phyloP scores from a whole-genome alignment of 768 basidiomycete genomes.

The Trametes meyenii region DNA sequence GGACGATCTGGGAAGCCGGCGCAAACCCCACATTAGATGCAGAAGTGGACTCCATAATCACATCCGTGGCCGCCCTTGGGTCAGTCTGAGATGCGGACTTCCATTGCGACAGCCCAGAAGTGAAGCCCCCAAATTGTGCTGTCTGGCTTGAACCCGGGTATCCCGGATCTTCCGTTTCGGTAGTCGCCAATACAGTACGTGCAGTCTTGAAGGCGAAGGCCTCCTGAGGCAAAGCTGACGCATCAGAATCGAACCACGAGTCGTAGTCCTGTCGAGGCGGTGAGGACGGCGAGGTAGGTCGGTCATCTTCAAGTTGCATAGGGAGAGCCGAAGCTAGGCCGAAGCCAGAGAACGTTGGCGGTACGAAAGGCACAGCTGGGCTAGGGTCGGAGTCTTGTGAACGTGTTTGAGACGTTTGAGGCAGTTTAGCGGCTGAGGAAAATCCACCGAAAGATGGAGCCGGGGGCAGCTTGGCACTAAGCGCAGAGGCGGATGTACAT shows the following conservation, averaged over 20 bases:
- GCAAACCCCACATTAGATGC: background rate
- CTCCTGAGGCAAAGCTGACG: constrained; percentile 5
- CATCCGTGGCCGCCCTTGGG: background rate
- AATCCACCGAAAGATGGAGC: constrained; percentile 1
- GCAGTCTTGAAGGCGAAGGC: constrained; percentile 18
- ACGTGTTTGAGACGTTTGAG: background rate
- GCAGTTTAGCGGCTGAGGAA: constrained; percentile 1
- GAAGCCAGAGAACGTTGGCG: constrained; percentile 2
- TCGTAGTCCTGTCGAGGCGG: constrained; percentile 21
- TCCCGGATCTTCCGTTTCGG: background rate
- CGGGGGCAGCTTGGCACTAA: background rate
- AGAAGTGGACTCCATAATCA: background rate
- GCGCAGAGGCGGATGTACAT: constrained; percentile 13
- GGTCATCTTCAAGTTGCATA: background rate
- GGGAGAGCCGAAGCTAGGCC: constrained; percentile 12
- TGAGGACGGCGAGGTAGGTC: background rate
- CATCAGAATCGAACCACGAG: constrained; percentile 23
- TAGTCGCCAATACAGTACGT: background rate
- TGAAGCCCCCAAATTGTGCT: background rate
- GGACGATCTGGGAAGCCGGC: constrained; percentile 10
- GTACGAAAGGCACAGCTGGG: background rate
- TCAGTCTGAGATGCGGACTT: constrained; percentile 3
- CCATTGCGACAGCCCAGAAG: background rate
- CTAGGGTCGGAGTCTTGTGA: background rate
- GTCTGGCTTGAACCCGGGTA: background rate